Base-by-base conservation (phyloP, 306 rosid species). In the Citrullus amarus region DNA sequence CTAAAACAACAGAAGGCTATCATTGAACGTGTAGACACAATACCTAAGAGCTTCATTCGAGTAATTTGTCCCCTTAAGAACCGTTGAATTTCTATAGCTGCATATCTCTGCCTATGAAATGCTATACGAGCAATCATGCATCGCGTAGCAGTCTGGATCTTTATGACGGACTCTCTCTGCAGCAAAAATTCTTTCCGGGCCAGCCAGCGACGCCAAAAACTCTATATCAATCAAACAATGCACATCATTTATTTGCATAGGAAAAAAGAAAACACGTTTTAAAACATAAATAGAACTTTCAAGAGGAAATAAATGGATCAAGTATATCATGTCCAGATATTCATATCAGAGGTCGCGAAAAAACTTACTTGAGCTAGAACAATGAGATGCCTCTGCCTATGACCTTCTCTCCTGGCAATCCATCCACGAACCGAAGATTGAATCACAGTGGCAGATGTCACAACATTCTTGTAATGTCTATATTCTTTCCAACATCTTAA, bases 381-480 rank as follows among this genome's bases (percentile, higher is more conserved):
- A 76, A 91, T 87, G 72, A 78, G 82, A 83, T 81, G 89, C 86
- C 76, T 88, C 32, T 60, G 82, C 50, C 78, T 74, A 79, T 77
- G 75, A 57, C 85, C 87, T 80, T 74, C 85, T 84, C 86, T 93
- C 81, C 82, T 84, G 76, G 84, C 87, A 88, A 90, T 72, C 88
- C 94, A 87, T 56, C 89, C 90, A 69, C 93, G 93, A 15, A 81
- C 82, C 68, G 59, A 88, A 57, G 97, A 90, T 87, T 91, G 97
- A 86, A 93, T 85, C 60, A 83, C 75, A 66, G 79, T 85, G 59
- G 90, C 89, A 75, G 97, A 88, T 61, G 46, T 59, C n/a, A 32
- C 79, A 65, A 79, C 75, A 62, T 56, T 70, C 87, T 88, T 88
- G 80, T 83, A 70, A 66, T 69, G 88, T 81, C 76, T 78, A 87